These are phyloP conservation scores for Sporothrix protearum DNA, from an alignment of 2,329 filamentous ascomycete genomes.

Conservation along the genomic window DNA sequence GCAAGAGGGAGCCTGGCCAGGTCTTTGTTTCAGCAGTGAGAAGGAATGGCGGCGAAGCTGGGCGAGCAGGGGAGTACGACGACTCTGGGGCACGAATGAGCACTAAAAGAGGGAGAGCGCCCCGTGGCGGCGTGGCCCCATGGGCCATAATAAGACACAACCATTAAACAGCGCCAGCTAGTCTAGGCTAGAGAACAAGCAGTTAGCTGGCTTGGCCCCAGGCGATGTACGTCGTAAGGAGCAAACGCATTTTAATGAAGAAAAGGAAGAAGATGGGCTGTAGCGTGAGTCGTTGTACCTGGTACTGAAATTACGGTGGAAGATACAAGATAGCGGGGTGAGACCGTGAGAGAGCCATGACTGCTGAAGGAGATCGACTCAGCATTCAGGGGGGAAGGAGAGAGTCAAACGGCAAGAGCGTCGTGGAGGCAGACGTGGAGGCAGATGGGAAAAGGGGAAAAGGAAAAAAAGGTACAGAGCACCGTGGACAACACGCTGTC, in stretches of 20 bases:
- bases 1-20: background rate
- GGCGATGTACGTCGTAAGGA: background rate
- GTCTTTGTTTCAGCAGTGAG: background rate
- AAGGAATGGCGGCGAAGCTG: background rate
- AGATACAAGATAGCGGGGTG: background rate
- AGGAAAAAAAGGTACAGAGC: background rate
- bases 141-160: no score
- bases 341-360: background rate
- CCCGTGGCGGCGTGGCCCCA: no score
- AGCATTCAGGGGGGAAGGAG: background rate
- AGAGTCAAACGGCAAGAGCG: background rate
- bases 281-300: background rate
- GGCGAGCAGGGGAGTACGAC: background rate
- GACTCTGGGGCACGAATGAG: background rate
- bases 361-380: background rate
- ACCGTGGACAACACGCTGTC: background rate
- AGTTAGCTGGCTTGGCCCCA: background rate
- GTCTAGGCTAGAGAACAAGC: background rate
- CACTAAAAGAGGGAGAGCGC: slow-evolving; percentile 4
- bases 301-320: background rate
- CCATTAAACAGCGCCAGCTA: background rate
- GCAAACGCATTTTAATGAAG: background rate
- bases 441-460: no score
- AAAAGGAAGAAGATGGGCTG: background rate
- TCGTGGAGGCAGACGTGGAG: no score